Conservation (phyloP, 768 basidiomycete species). For the Hypsizygus marmoreus region DNA sequence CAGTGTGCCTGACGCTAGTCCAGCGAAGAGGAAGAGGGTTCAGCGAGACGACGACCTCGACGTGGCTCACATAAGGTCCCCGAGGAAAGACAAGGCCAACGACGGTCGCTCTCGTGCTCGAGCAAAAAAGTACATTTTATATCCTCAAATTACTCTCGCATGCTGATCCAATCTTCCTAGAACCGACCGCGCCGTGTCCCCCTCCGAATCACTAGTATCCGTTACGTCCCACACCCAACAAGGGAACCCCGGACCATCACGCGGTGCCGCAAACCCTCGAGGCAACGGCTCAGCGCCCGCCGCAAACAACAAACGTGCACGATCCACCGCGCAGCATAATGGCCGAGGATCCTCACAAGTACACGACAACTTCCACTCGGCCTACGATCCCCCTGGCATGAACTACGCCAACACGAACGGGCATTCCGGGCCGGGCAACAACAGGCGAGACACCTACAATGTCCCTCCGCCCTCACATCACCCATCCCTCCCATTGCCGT, state of each 20-base stretch:
- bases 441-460: constrained; percentile 44
- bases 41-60: constrained; percentile 69
- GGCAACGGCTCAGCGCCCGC: constrained; percentile 10
- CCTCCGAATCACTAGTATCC: constrained; percentile 73
- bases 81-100: constrained; percentile 58
- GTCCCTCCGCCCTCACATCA: constrained; percentile 56
- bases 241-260: constrained; percentile 24
- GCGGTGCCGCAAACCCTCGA: constrained; percentile 29
- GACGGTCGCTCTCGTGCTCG: constrained; percentile 57
- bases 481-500: constrained; percentile 55
- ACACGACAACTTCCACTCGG: constrained; percentile 32
- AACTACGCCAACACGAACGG: constrained; percentile 17
- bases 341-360: constrained; percentile 40
- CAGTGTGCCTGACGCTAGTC: constrained; percentile 58
- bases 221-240: constrained; percentile 61
- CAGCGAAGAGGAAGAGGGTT: constrained; percentile 63
- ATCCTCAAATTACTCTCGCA: constrained; percentile 8
- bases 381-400: constrained; percentile 31
- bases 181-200: constrained; percentile 65
- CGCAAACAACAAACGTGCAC: constrained; percentile 45
- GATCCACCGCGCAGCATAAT: constrained; percentile 39
- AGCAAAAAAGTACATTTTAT: constrained; percentile 57
- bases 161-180: constrained; percentile 32
- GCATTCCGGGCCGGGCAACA: constrained; percentile 15
- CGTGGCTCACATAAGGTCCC: constrained; percentile 46